Evolutionary conservation across 192 early-diverging fungal species (phyloP), one percentile per base, ranked within the genome.

Genomic region (Pilobolus umbonatus): DNA sequence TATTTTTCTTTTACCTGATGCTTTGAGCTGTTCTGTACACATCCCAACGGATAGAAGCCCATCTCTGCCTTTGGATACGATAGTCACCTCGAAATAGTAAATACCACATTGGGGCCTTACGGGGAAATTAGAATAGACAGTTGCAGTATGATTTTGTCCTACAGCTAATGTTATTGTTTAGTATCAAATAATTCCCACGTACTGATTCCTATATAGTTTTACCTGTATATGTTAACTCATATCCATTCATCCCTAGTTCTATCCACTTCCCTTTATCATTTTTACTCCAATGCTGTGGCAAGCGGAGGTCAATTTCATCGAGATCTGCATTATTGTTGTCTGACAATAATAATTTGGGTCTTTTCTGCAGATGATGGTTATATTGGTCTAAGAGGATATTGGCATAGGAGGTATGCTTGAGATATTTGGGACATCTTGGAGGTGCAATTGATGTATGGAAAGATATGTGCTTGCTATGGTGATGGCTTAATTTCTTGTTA

Each of bases 41-140:
- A 97, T 77, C n/a, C 97, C 97, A 39, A 98, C 76, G 7, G 92
- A 94, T 67, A 98, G 95, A 55, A 86, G 94, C 44, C 95, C 97
- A 64, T 90, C 81, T 30, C 84, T 69, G 29, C 95, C 97, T 70
- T 95, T 93, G 68, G 77, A 85, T 32, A 91, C 78, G 57, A 99
- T 78, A 5, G 74, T 50, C 9, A 93, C 79, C 65, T 99, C 97
- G 64, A 79, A 99, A 71, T 99, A 99, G 60, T 88, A 99, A 6
- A 97, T 73, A 14, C 92, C 93, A 60, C 85, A 85, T 51, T 91
- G 86, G 8, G 83, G 71, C 25, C 92, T 93, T 19, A 98, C 93
- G 24, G 90, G 79, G 28, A 74, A 56, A 74, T 97, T 92, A 11
- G 87, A 67, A 56, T 88, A 72, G 8, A 98, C 81, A 34, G 89